A percentile compares a stretch with the other conserved stretches of the same genome.
phyloP scores from a whole-genome alignment of 2,329 filamentous ascomycete genomes.

The Thelonectria discophora region DNA sequence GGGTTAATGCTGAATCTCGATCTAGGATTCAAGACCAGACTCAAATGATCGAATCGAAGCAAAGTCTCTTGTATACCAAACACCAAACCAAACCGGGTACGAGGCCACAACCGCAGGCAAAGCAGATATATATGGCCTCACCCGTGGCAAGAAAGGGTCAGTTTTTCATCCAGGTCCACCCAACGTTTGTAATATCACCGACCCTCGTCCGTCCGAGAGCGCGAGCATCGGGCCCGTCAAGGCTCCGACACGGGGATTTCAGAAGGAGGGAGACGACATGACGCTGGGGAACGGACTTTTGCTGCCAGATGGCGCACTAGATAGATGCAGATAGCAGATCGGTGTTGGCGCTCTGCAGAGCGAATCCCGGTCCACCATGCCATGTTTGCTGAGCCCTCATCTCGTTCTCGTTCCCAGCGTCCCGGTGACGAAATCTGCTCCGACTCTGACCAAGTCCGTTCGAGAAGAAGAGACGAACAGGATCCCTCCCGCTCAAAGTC shows the following conservation, averaged over 20 bases:
- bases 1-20: neutral
- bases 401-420: conserved; percentile 19
- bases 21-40: no score
- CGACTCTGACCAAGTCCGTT: conserved; percentile 1
- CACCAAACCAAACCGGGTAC: no score
- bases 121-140: conserved; percentile 26
- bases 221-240: conserved; percentile 19
- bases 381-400: conserved; percentile 19
- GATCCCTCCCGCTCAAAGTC: conserved; percentile 22
- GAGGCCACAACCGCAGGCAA: neutral
- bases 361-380: conserved; percentile 21
- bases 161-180: no score
- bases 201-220: conserved; percentile 18
- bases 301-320: conserved; percentile 21
- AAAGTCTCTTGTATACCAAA: no score
- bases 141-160: conserved; percentile 7
- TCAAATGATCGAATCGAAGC: no score
- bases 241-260: conserved; percentile 12
- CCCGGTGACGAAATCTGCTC: neutral
- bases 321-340: conserved; percentile 29
- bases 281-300: conserved; percentile 7
- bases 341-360: conserved; percentile 22
- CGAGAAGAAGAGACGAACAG: conserved; percentile 11
- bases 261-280: conserved; percentile 3
- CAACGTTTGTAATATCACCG: no score